Evolutionary conservation across 805 yeast genomes (phyloP).

Genomic region (Saccharomycopsis selenospora): DNA sequence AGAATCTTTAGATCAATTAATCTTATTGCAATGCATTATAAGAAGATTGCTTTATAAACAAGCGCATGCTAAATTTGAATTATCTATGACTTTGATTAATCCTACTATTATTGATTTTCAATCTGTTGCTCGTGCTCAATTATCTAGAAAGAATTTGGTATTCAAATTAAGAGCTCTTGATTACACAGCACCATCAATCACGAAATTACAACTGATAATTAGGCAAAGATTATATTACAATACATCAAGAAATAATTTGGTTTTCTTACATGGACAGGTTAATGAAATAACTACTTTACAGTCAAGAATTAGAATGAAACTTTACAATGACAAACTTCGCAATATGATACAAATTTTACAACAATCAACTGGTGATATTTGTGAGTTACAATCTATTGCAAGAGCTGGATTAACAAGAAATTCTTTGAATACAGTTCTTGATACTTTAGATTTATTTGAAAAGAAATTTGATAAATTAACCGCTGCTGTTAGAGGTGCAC

Average conservation of each 20-base stretch:
- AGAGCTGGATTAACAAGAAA: slow-evolving; percentile 34
- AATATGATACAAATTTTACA: background rate
- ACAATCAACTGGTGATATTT: background rate
- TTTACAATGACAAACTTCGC: background rate
- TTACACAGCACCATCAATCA: background rate
- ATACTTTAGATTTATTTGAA: slow-evolving; percentile 1
- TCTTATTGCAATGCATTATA: slow-evolving; percentile 31
- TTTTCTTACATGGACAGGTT: background rate
- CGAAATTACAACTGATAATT: slow-evolving; percentile 10
- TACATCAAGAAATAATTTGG: background rate
- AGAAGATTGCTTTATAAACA: slow-evolving; percentile 30
- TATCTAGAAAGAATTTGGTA: slow-evolving; percentile 15
- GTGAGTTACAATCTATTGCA: slow-evolving; percentile 28
- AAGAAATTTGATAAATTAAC: slow-evolving; percentile 28
- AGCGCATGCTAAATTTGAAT: slow-evolving; percentile 16
- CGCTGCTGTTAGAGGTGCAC: slow-evolving; percentile 33
- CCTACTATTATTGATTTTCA: slow-evolving; percentile 32
- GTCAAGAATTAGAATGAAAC: slow-evolving; percentile 6
- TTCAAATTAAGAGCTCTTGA: slow-evolving; percentile 4
- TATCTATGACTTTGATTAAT: background rate
- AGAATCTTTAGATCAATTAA: slow-evolving; percentile 23
- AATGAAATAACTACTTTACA: slow-evolving; percentile 1
- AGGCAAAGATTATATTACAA: background rate
- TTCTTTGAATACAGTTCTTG: slow-evolving; percentile 6
- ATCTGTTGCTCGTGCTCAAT: slow-evolving; percentile 30